Evolutionary conservation across 148 eudicot genomes (phyloP).

Genomic region (Nepenthes gracilis): DNA sequence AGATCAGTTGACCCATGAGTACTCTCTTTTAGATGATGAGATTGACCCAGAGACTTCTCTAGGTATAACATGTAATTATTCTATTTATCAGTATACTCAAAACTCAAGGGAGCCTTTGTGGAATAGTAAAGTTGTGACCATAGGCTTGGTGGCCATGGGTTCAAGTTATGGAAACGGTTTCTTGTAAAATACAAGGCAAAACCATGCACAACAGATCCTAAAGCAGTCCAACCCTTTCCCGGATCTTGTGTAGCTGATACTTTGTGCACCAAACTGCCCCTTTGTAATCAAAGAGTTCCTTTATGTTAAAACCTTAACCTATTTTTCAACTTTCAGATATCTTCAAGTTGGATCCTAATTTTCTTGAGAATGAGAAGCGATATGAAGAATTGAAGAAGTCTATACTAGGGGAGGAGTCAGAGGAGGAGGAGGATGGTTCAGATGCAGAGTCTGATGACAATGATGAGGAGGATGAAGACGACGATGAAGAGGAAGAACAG

Average conservation of each 20-base stretch:
- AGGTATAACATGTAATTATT: slow-evolving; percentile 27
- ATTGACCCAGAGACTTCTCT: slow-evolving; percentile 69
- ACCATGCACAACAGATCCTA: too few species aligned
- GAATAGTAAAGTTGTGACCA: too few species aligned
- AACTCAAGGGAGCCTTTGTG: too few species aligned
- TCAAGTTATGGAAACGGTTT: too few species aligned
- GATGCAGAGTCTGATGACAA: slow-evolving; percentile 66
- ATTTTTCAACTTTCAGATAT: slow-evolving; percentile 39
- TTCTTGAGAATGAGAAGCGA: slow-evolving; percentile 58
- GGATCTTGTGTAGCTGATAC: too few species aligned
- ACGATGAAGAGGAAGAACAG: slow-evolving; percentile 58
- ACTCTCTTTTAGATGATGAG: slow-evolving; percentile 47
- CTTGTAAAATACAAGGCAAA: too few species aligned
- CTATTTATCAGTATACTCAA: neutral
- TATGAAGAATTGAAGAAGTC: slow-evolving; percentile 84
- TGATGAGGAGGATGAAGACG: slow-evolving; percentile 62
- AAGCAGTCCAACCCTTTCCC: too few species aligned
- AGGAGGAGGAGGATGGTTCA: slow-evolving; percentile 59
- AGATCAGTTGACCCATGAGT: slow-evolving; percentile 87
- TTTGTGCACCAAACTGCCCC: too few species aligned
- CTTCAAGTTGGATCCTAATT: slow-evolving; percentile 74
- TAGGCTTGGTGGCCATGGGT: too few species aligned
- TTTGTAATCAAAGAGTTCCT: neutral
- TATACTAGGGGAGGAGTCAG: slow-evolving; percentile 86
- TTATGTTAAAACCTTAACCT: slow-evolving; percentile 5